phyloP scores from a whole-genome alignment of 768 basidiomycete species.

The Sistotremastrum suecicum region DNA sequence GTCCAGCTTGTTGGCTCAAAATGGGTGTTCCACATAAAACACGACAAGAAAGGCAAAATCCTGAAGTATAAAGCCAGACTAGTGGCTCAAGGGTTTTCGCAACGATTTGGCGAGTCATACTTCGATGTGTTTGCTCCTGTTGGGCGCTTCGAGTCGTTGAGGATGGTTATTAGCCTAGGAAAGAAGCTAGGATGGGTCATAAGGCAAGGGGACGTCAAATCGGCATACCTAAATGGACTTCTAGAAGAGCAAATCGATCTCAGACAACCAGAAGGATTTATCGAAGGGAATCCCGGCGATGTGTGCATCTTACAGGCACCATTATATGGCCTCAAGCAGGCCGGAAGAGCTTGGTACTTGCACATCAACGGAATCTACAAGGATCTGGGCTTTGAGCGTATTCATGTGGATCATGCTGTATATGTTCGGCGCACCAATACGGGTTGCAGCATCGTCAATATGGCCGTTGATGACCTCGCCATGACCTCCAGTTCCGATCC shows the following conservation, averaged over 20 bases:
- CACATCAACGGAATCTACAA: constrained; percentile 16
- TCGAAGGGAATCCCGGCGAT: not conserved
- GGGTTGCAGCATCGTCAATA: constrained; percentile 15
- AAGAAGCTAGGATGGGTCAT: constrained; percentile 21
- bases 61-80: constrained; percentile 22
- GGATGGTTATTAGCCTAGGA: constrained; percentile 22
- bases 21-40: constrained; percentile 18
- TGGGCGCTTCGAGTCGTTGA: constrained; percentile 11
- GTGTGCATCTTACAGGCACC: constrained; percentile 11
- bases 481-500: constrained; percentile 6
- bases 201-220: constrained; percentile 26
- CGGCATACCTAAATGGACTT: constrained; percentile 23
- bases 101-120: constrained; percentile 18
- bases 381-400: constrained; percentile 16
- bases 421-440: constrained; percentile 11
- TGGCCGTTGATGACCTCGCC: constrained; percentile 23
- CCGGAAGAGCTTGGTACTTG: constrained; percentile 21
- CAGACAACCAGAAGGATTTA: constrained; percentile 1
- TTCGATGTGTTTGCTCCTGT: no score
- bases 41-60: constrained; percentile 12
- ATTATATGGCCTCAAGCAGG: constrained; percentile 26
- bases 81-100: constrained; percentile 29
- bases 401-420: constrained; percentile 19
- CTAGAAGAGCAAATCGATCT: constrained; percentile 5
- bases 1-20: constrained; percentile 9